Evolutionary conservation across 257 asterid species (phyloP).

Genomic region (Eucommia ulmoides): DNA sequence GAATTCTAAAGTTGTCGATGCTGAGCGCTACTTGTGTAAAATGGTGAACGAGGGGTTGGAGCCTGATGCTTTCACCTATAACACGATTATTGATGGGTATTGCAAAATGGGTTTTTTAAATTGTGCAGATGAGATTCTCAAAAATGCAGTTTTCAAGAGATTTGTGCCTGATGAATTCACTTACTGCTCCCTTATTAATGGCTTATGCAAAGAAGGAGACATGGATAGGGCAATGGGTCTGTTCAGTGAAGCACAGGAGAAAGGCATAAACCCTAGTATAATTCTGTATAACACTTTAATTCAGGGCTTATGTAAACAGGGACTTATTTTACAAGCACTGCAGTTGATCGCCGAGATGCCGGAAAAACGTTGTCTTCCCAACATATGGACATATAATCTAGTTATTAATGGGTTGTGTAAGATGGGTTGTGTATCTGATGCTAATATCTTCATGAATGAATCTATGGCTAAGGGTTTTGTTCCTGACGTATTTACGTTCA

Average conservation of each 20-base stretch:
- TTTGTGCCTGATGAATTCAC: slow-evolving; percentile 77
- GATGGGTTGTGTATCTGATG: slow-evolving; percentile 69
- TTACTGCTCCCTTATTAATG: slow-evolving; percentile 56
- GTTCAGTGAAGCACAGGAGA: slow-evolving; percentile 38
- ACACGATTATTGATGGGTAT: slow-evolving; percentile 66
- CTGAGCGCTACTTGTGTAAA: slow-evolving; percentile 58
- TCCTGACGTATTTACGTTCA: slow-evolving; percentile 84
- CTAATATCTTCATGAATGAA: slow-evolving; percentile 41
- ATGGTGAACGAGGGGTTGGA: slow-evolving; percentile 66
- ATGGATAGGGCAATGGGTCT: slow-evolving; percentile 44
- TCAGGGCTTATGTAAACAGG: slow-evolving; percentile 57
- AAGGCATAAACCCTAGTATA: slow-evolving; percentile 43
- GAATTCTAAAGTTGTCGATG: slow-evolving; percentile 61
- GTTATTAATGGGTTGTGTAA: slow-evolving; percentile 76
- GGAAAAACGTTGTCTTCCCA: slow-evolving; percentile 52
- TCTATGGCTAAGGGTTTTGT: slow-evolving; percentile 51
- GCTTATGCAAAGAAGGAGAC: slow-evolving; percentile 69
- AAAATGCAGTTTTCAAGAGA: slow-evolving; percentile 60
- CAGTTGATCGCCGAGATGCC: slow-evolving; percentile 65
- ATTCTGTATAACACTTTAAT: slow-evolving; percentile 55
- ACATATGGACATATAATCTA: slow-evolving; percentile 74
- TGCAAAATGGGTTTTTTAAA: slow-evolving; percentile 58
- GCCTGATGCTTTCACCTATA: slow-evolving; percentile 78
- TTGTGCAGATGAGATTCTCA: slow-evolving; percentile 53
- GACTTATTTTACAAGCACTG: slow-evolving; percentile 62